phyloP scores from a whole-genome alignment of 441 rosid genomes.

The Eruca vesicaria region DNA sequence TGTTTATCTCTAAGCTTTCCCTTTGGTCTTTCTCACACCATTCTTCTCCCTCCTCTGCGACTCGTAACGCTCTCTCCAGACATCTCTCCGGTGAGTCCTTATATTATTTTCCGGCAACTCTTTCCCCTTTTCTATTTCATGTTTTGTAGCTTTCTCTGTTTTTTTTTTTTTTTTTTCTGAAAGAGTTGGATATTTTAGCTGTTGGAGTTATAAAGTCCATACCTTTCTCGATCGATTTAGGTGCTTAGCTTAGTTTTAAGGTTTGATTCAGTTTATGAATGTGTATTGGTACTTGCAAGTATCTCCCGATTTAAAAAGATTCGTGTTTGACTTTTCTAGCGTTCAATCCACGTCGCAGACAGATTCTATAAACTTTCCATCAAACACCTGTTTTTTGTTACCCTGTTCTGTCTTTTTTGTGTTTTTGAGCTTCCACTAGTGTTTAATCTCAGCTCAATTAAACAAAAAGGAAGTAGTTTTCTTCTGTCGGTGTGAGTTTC shows the following conservation, averaged over 20 bases:
- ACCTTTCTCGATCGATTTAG: slow-evolving; percentile 6
- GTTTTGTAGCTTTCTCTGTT: background rate
- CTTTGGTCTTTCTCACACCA: slow-evolving; percentile 8
- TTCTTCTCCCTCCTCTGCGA: background rate
- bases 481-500: background rate
- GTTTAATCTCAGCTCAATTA: slow-evolving; percentile 15
- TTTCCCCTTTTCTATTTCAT: background rate
- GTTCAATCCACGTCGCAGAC: slow-evolving; percentile 15
- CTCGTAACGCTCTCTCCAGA: slow-evolving; percentile 8
- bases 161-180: background rate
- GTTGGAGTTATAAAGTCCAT: background rate
- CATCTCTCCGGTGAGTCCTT: slow-evolving; percentile 22
- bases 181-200: background rate
- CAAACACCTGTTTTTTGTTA: background rate
- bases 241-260: background rate
- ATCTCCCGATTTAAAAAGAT: background rate
- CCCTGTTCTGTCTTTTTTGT: background rate
- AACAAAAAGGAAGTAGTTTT: background rate
- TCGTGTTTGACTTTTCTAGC: slow-evolving; percentile 37
- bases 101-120: background rate
- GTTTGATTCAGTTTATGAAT: background rate
- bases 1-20: background rate
- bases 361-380: slow-evolving; percentile 17
- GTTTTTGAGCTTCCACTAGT: background rate
- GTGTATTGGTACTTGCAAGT: background rate